Conservation (phyloP, 140 eudicot genomes). For the Flaveria floridana region DNA sequence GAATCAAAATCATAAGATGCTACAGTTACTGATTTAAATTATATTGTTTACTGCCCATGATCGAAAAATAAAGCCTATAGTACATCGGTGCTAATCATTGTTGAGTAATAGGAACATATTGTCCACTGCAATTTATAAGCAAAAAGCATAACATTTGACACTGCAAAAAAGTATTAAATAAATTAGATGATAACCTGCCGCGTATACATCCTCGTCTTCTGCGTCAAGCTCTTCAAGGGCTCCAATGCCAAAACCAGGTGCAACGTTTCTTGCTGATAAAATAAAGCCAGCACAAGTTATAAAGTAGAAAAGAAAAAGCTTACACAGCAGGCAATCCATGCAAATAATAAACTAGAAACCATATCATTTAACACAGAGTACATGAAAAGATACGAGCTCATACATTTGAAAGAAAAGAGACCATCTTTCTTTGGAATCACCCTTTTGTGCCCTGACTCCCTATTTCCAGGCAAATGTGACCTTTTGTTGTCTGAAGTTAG, state of each 20-base stretch:
- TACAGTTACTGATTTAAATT: slow-evolving; percentile 2
- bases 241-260: slow-evolving; percentile 97
- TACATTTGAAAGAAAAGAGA: slow-evolving; percentile 62
- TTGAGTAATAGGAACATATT: neutral
- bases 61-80: slow-evolving; percentile 11
- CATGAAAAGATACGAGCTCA: slow-evolving; percentile 24
- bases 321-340: slow-evolving; percentile 15
- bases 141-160: slow-evolving; percentile 6
- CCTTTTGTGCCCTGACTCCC: slow-evolving; percentile 42
- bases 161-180: neutral
- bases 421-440: slow-evolving; percentile 48
- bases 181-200: slow-evolving; percentile 41
- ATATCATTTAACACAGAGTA: slow-evolving; percentile 10
- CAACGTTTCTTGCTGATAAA: slow-evolving; percentile 76
- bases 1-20: neutral
- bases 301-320: slow-evolving; percentile 6
- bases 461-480: slow-evolving; percentile 47
- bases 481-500: slow-evolving; percentile 64
- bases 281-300: slow-evolving; percentile 30
- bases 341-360: slow-evolving; percentile 15
- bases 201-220: slow-evolving; percentile 93
- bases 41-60: neutral
- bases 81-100: neutral
- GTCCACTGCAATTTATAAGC: slow-evolving; percentile 5
- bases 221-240: slow-evolving; percentile 96